These are phyloP conservation scores for Byssothecium circinans DNA, from an alignment of 2,329 filamentous ascomycete species.

Conservation along the genomic window DNA sequence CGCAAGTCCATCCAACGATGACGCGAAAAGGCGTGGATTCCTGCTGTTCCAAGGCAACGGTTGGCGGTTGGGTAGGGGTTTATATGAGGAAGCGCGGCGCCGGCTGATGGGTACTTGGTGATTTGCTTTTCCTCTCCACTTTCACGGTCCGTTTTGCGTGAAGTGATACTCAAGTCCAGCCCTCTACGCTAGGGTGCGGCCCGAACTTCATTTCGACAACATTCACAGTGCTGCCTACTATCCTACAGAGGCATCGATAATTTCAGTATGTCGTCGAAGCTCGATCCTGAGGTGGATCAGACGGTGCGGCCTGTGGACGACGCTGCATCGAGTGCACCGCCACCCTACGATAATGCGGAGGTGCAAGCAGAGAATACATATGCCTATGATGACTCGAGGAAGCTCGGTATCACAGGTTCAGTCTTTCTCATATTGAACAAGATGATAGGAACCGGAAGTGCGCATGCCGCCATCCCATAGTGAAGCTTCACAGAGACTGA, in stretches of 20 bases:
- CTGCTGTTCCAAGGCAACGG: constrained; percentile 8
- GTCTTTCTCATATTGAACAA: constrained; percentile 41
- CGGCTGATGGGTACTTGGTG: constrained; percentile 5
- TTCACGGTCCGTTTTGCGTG: constrained; percentile 4
- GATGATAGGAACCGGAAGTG: constrained; percentile 34
- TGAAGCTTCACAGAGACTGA: neutral
- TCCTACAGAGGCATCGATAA: too few relatives aligned
- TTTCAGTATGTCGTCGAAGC: constrained; percentile 23
- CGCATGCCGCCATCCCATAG: constrained; percentile 7
- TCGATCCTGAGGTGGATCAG: constrained; percentile 22
- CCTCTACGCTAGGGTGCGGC: neutral
- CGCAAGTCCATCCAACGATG: constrained; percentile 29
- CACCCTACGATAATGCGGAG: constrained; percentile 24
- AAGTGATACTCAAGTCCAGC: constrained; percentile 4
- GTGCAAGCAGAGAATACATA: constrained; percentile 39
- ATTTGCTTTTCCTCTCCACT: constrained; percentile 15
- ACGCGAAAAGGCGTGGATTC: constrained; percentile 19
- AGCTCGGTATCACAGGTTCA: constrained; percentile 37
- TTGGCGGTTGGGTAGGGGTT: neutral
- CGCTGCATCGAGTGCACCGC: constrained; percentile 16
- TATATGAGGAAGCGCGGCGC: constrained; percentile 20
- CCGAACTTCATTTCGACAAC: constrained; percentile 18
- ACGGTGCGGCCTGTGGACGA: constrained; percentile 16
- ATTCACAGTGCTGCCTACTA: too few relatives aligned
- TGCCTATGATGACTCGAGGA: constrained; percentile 35